These are phyloP conservation scores for Hymenoscyphus fraxineus DNA, from an alignment of 2,329 filamentous ascomycete genomes.

Conservation along the genomic window DNA sequence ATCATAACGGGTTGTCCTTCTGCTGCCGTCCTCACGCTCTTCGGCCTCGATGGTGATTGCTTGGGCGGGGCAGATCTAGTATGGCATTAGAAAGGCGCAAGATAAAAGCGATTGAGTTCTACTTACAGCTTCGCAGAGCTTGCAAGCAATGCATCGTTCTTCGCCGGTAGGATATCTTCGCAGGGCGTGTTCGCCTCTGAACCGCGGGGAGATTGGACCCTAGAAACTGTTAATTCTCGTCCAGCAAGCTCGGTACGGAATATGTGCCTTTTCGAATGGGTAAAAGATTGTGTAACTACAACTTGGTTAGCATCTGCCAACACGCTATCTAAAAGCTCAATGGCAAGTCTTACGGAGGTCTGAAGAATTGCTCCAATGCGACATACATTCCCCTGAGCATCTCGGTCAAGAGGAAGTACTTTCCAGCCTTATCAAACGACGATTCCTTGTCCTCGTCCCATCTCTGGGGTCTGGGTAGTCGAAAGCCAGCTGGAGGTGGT, in stretches of 20 bases:
- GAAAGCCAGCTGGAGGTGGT: constrained; percentile 76
- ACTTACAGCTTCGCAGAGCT: constrained; percentile 85
- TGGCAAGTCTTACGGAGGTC: constrained; percentile 75
- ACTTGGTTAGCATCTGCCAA: constrained; percentile 28
- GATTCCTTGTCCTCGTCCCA: constrained; percentile 80
- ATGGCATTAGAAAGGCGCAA: constrained; percentile 16
- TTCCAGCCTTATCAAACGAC: constrained; percentile 77
- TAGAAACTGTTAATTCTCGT: constrained; percentile 34
- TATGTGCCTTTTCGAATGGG: constrained; percentile 83
- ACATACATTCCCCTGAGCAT: constrained; percentile 98
- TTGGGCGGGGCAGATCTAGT: constrained; percentile 87
- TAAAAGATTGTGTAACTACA: constrained; percentile 95
- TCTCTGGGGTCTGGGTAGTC: constrained; percentile 65
- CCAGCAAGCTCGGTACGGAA: neutral
- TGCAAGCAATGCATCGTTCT: constrained; percentile 99
- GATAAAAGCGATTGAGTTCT: neutral
- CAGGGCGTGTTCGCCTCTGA: constrained; percentile 96
- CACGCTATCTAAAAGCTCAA: constrained; percentile 21
- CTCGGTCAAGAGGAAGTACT: constrained; percentile 94
- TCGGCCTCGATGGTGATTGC: constrained; percentile 99
- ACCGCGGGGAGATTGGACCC: constrained; percentile 94
- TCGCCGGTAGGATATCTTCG: constrained; percentile 95
- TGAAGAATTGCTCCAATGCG: constrained; percentile 94
- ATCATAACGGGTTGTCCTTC: constrained; percentile 94
- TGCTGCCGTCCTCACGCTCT: constrained; percentile 91